Evolutionary conservation across 768 basidiomycete species (phyloP).

Genomic region (Lactarius sanguifluus): DNA sequence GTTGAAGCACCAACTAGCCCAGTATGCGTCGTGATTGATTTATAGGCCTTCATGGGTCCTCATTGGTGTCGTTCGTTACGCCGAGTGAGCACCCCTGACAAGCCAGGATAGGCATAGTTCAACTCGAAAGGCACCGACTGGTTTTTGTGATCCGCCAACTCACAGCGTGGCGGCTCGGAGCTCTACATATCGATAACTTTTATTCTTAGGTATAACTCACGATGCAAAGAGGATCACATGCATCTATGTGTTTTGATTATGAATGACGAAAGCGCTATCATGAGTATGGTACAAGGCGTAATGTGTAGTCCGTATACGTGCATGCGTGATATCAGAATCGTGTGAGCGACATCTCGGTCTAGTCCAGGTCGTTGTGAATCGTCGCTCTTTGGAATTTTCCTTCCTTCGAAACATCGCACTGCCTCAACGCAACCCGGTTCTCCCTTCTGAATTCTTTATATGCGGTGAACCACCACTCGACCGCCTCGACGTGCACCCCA

Average conservation of each 20-base stretch:
- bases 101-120: not conserved
- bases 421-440: constrained; percentile 1
- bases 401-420: constrained; percentile 6
- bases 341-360: not conserved
- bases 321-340: not conserved
- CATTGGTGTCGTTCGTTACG: not conserved
- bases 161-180: no score
- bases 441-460: constrained; percentile 31
- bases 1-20: not conserved
- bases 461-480: constrained; percentile 33
- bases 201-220: no score
- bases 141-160: not conserved
- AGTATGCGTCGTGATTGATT: not conserved
- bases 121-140: not conserved
- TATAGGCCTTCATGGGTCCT: not conserved
- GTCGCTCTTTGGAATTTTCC: not conserved
- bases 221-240: not conserved
- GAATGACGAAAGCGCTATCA: not conserved
- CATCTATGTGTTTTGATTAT: not conserved
- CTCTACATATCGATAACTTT: no score
- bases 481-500: constrained; percentile 30
- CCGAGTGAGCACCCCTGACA: not conserved
- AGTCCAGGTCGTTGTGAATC: not conserved
- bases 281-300: not conserved
- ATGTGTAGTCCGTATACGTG: not conserved